A percentile compares a stretch with the other conserved stretches of the same genome.
Conservation (phyloP, 148 eudicot species). For the Polygonum maritimum region DNA sequence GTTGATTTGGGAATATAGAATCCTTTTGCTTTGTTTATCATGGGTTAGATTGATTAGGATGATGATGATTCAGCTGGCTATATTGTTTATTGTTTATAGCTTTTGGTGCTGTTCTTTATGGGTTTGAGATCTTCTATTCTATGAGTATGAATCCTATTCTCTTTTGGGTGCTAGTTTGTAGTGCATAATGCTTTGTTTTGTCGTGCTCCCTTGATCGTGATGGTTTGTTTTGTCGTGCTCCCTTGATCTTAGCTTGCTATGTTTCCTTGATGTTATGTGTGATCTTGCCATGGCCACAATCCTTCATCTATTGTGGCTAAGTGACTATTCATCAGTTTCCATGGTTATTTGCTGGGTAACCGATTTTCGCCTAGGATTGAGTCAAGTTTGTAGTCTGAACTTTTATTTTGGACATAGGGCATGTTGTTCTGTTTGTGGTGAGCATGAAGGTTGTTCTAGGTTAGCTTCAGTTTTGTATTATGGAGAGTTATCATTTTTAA, state of each 20-base stretch:
- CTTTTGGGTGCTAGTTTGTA: not conserved
- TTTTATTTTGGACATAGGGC: not conserved
- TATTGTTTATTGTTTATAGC: not conserved
- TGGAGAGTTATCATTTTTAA: too few species aligned
- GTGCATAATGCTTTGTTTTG: not conserved
- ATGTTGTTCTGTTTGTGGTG: not conserved
- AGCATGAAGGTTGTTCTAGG: too few species aligned
- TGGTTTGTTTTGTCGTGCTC: not conserved
- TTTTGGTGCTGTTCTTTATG: not conserved
- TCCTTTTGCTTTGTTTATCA: not conserved
- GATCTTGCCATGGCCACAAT: not conserved
- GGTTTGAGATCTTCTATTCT: not conserved
- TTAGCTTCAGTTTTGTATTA: too few species aligned
- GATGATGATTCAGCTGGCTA: slow-evolving; percentile 1
- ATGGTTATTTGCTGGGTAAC: not conserved
- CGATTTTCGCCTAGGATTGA: not conserved
- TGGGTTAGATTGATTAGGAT: not conserved
- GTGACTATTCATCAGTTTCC: not conserved
- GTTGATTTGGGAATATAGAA: slow-evolving; percentile 13
- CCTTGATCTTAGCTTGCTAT: too few species aligned
- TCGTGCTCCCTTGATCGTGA: not conserved
- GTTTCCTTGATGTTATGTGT: not conserved
- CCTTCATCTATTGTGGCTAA: too few species aligned
- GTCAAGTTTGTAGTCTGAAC: not conserved
- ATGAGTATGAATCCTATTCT: slow-evolving; percentile 1